Conservation (phyloP, 768 basidiomycete species). For the Serpula lacrymans region DNA sequence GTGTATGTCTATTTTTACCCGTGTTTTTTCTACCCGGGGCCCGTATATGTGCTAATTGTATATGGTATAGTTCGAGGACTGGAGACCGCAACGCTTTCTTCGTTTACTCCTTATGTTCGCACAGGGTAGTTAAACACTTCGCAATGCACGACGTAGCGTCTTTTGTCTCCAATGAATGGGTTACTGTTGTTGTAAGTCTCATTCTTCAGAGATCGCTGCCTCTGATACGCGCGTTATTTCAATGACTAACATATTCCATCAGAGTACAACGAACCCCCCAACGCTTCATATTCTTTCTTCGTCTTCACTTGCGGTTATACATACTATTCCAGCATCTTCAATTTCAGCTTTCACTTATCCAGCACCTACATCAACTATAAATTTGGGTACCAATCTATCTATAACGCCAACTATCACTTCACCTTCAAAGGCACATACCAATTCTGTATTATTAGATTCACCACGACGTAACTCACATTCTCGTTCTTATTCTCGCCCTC, state of each 20-base stretch:
- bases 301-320: slow-evolving; percentile 46
- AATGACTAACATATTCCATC: no score
- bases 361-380: slow-evolving; percentile 24
- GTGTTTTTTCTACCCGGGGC: not conserved
- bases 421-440: slow-evolving; percentile 9
- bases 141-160: slow-evolving; percentile 38
- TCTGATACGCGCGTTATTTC: slow-evolving; percentile 3
- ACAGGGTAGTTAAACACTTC: slow-evolving; percentile 49
- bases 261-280: slow-evolving; percentile 59
- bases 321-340: slow-evolving; percentile 44
- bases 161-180: slow-evolving; percentile 44
- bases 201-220: not conserved
- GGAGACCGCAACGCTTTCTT: slow-evolving; percentile 27
- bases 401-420: slow-evolving; percentile 13
- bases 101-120: slow-evolving; percentile 45
- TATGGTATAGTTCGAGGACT: slow-evolving; percentile 21
- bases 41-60: slow-evolving; percentile 7
- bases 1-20: slow-evolving; percentile 25
- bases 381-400: slow-evolving; percentile 28
- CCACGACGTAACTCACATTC: slow-evolving; percentile 4
- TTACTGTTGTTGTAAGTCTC: slow-evolving; percentile 56
- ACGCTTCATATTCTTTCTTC: slow-evolving; percentile 57
- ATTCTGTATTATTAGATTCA: slow-evolving; percentile 40
- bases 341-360: slow-evolving; percentile 44
- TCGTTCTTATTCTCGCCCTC: slow-evolving; percentile 13